Evolutionary conservation across 192 early-diverging fungal genomes (phyloP), one percentile per base, ranked within the genome.

Genomic region (Gaertneriomyces sp.): DNA sequence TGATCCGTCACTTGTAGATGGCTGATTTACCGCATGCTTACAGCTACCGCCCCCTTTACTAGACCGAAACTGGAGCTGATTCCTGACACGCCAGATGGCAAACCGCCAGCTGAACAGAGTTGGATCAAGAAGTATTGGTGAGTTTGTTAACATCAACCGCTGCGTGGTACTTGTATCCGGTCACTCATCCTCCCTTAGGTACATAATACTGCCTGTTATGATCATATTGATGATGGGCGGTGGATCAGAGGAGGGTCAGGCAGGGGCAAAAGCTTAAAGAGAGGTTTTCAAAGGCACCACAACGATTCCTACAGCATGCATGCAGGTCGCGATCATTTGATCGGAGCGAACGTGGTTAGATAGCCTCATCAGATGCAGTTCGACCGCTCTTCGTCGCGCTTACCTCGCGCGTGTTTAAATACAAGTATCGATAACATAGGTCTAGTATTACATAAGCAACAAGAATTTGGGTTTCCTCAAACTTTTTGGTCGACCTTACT

Each of bases 81-180:
- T 14, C 56, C 58, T 38, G 68, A 66, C 9, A 72, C 70, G 2
- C 20, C 39, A 16, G 70, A 72, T 53, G 70, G 70, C 20, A 72
- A 72, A 52, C 57, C 70, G 38, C 40, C 44, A 40, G n/a, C 45
- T n/a, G 63, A 65, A 54, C 10, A 66, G 51, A 45, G 63, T 17
- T 66, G 65, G 25, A 53, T 65, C 4, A 56, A 65, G 45, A 72
- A 72, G 40, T 72, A 72, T 40, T 72, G 70, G 63, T 72, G 25
- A 42, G 70, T 25, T 45, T 7, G 33, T 42, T 16, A 44, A 20
- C 54, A 25, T 17, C 41, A 25, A 20, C 38, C 43, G n/a, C n/a
- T 64, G 1, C 43, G 41, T 12, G 7, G 0, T 60, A 14, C 9
- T 14, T 9, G 3, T 20, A n/a, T 64, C 17, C 16, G 12, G 50